Percentiles rank a stretch among this genome's conserved stretches.
These are phyloP conservation scores for Clathrus columnatus DNA, from an alignment of 768 basidiomycete species.

Conservation along the genomic window DNA sequence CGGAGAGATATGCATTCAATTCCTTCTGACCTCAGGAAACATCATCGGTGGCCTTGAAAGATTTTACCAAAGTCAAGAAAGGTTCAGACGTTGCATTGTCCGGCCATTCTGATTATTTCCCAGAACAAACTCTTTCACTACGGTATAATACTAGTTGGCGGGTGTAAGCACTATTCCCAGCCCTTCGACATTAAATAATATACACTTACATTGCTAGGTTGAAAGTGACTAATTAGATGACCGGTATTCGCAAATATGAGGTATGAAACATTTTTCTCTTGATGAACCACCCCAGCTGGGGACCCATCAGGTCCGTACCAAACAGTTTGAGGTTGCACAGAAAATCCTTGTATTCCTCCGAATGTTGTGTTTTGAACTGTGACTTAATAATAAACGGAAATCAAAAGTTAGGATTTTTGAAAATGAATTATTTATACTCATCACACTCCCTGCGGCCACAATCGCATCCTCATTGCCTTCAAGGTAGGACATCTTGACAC, in stretches of 20 bases:
- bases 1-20: too few relatives aligned
- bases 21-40: too few relatives aligned
- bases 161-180: not conserved
- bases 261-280: constrained; percentile 12
- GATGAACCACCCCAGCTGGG: constrained; percentile 11
- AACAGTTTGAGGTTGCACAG: constrained; percentile 1
- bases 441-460: too few relatives aligned
- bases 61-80: too few relatives aligned
- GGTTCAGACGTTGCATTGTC: too few relatives aligned
- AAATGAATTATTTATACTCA: not conserved
- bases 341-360: constrained; percentile 12
- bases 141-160: not conserved
- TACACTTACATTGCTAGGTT: constrained; percentile 6
- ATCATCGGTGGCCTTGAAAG: too few relatives aligned
- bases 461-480: constrained; percentile 10
- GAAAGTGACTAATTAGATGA: constrained; percentile 13
- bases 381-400: not conserved
- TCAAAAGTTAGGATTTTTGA: not conserved
- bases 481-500: constrained; percentile 1
- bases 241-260: constrained; percentile 11
- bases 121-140: constrained; percentile 11
- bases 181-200: not conserved
- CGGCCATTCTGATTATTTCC: constrained; percentile 10
- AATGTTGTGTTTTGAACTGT: constrained; percentile 14
- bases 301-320: constrained; percentile 7